A percentile compares a stretch with the other conserved stretches of the same genome.
Evolutionary conservation across 768 basidiomycete genomes (phyloP).

Genomic region (Pleurotus giganteus): DNA sequence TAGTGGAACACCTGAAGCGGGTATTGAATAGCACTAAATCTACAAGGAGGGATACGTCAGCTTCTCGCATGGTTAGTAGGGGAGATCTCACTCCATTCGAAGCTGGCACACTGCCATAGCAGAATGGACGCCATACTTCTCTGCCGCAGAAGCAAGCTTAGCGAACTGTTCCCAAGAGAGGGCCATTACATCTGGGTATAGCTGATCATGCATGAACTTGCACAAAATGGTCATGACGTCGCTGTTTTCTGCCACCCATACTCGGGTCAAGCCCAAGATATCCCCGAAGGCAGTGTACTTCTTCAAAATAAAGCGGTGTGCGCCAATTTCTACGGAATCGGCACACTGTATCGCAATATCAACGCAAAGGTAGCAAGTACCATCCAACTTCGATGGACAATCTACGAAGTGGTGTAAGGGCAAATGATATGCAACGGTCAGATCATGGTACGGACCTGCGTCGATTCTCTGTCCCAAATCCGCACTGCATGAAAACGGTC

Average conservation of each 20-base stretch:
- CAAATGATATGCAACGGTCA: too few species aligned
- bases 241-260: not conserved
- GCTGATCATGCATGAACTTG: not conserved
- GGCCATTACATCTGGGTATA: not conserved
- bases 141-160: not conserved
- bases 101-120: slow-evolving; percentile 3
- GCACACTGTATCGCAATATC: too few species aligned
- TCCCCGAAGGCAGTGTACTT: too few species aligned
- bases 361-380: too few species aligned
- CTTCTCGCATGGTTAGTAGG: not conserved
- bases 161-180: not conserved
- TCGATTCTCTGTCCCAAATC: too few species aligned
- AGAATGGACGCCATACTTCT: not conserved
- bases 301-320: too few species aligned
- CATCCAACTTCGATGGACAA: too few species aligned
- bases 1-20: not conserved
- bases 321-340: too few species aligned
- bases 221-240: not conserved
- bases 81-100: not conserved
- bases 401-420: too few species aligned
- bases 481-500: too few species aligned
- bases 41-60: not conserved
- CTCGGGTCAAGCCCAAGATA: too few species aligned
- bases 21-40: not conserved
- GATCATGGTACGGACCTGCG: too few species aligned